Base-by-base conservation (phyloP, 2,329 filamentous ascomycete species). In the Fusarium domesticum region DNA sequence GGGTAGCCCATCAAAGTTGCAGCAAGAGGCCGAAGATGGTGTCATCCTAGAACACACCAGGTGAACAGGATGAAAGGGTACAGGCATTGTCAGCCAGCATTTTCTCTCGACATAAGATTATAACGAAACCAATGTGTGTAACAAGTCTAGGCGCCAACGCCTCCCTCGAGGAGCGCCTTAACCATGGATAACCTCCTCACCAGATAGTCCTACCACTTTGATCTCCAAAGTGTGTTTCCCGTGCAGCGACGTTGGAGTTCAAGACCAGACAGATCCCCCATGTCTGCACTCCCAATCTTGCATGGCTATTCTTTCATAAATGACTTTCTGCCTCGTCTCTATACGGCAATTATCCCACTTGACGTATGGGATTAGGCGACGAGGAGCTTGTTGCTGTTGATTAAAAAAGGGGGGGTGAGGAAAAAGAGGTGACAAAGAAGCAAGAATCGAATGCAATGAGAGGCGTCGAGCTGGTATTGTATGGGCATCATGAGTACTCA, bases 401-500 rank as follows among this genome's bases (percentile, higher is more conserved):
- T 69, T 67, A 69, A 67, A 67, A 62, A 63, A 65, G 42, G 37
- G 64, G 67, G 60, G 64, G 65, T 53, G 53, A 57, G 57, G 62
- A 56, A 61, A 61, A 59, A 62, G 53, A 64, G 59, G 54, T 52
- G 57, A 63, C 56, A 70, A 64, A 61, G 61, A 63, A 60, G 64
- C 51, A 62, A 68, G 60, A 70, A 69, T 62, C 56, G 67, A 76
- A 74, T 64, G 58, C 70, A 73, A 72, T 65, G 67, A 72, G 69
- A 70, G 70, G 74, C 73, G 67, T 69, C 70, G 72, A 74, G 75
- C 74, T 77, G 74, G 73, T 78, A 75, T 73, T 76, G 72, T 74
- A 74, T 72, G 68, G 71, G 71, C 73, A 76, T 81, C 76, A 76
- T 78, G 70, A 74, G 68, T 73, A 76, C 72, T 73, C 69, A 72